A percentile compares a stretch with the other conserved stretches of the same genome.
These are phyloP conservation scores for Phytophthora capsici DNA, from an alignment of 352 stramenopile species.

Conservation along the genomic window DNA sequence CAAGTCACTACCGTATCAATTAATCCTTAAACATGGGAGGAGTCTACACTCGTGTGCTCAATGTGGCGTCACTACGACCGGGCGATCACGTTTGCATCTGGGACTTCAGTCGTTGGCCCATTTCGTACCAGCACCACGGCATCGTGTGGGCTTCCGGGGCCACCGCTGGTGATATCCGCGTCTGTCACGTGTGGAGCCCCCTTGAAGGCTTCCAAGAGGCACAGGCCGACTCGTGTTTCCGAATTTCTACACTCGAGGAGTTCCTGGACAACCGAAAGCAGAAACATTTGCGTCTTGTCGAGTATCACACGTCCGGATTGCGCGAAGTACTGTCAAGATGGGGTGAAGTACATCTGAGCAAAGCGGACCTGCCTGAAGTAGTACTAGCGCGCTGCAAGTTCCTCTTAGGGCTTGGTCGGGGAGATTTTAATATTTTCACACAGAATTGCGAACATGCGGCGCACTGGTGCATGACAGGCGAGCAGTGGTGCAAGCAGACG, in stretches of 20 bases:
- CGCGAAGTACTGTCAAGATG: conserved; percentile 81
- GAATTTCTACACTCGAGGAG: conserved; percentile 87
- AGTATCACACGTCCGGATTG: conserved; percentile 86
- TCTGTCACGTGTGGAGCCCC: conserved; percentile 89
- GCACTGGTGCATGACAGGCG: conserved; percentile 90
- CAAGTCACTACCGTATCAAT: neutral
- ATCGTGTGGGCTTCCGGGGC: conserved; percentile 86
- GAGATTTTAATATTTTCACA: conserved; percentile 89
- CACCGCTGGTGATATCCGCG: conserved; percentile 62
- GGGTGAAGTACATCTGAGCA: conserved; percentile 88
- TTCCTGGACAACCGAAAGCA: conserved; percentile 75
- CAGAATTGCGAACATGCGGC: conserved; percentile 90
- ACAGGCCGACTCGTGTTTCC: conserved; percentile 86
- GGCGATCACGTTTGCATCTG: conserved; percentile 88
- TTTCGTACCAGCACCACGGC: conserved; percentile 88
- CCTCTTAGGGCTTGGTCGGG: conserved; percentile 71
- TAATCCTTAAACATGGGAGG: conserved; percentile 50
- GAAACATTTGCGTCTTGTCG: conserved; percentile 73
- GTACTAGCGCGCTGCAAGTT: conserved; percentile 87
- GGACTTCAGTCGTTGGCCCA: conserved; percentile 86
- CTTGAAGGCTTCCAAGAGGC: conserved; percentile 75
- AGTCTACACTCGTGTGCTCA: conserved; percentile 81
- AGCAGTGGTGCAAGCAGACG: conserved; percentile 91
- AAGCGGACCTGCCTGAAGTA: conserved; percentile 82
- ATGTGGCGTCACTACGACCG: conserved; percentile 74